Conservation (phyloP, 2,329 filamentous ascomycete species). For the Diaporthe australafricana region DNA sequence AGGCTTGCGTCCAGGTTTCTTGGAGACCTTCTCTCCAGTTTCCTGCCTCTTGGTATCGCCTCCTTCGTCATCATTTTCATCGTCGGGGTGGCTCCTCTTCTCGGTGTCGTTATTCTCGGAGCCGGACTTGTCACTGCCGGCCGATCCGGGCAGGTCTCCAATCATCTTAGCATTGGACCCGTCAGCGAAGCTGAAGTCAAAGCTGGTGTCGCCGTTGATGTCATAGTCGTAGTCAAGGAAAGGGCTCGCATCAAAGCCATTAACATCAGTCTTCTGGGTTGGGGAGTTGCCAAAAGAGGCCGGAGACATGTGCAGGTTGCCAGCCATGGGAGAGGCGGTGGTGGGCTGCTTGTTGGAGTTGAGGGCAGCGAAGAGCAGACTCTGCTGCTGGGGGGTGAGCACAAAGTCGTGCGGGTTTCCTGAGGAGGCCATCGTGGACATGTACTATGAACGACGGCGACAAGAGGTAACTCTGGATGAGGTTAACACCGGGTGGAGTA, state of each 20-base stretch:
- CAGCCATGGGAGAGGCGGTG: constrained; percentile 49
- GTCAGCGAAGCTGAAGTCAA: constrained; percentile 76
- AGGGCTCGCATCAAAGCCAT: constrained; percentile 78
- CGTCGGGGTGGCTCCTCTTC: constrained; percentile 80
- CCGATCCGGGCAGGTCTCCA: constrained; percentile 74
- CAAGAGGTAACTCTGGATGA: constrained; percentile 4
- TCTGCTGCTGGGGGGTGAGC: constrained; percentile 81
- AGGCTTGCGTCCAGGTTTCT: constrained; percentile 97
- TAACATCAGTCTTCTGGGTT: constrained; percentile 57
- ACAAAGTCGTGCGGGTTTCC: constrained; percentile 69
- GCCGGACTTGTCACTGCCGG: constrained; percentile 53
- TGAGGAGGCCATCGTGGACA: constrained; percentile 62
- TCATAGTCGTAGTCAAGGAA: constrained; percentile 86
- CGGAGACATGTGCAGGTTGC: constrained; percentile 58
- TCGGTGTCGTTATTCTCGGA: constrained; percentile 72
- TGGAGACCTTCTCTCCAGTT: constrained; percentile 84
- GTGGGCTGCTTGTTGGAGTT: constrained; percentile 72
- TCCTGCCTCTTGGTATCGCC: constrained; percentile 78
- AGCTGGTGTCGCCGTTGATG: constrained; percentile 78
- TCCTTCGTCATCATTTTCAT: constrained; percentile 73
- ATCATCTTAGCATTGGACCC: constrained; percentile 75
- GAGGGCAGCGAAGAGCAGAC: constrained; percentile 79
- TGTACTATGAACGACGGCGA: constrained; percentile 26
- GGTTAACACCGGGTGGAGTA: constrained; percentile 11
- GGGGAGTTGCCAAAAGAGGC: constrained; percentile 63